A percentile compares a stretch with the other conserved stretches of the same genome.
These are phyloP conservation scores for Linanthus parryae DNA, from an alignment of 148 eudicot genomes.

Conservation along the genomic window DNA sequence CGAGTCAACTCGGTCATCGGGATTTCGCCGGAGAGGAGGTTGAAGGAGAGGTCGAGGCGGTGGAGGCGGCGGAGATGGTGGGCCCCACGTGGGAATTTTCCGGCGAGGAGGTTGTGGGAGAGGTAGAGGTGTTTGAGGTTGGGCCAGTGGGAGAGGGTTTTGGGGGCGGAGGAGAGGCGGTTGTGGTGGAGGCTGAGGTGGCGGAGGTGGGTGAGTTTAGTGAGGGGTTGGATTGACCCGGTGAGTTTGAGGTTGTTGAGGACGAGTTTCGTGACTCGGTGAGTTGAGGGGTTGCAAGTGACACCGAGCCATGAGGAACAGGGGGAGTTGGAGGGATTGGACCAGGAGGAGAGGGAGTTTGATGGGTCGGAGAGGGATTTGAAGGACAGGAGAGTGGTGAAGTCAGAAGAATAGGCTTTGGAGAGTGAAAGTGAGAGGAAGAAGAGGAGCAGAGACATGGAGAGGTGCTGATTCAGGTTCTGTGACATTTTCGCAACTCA, in stretches of 20 bases:
- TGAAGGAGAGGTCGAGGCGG: constrained; percentile 22
- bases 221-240: constrained; percentile 14
- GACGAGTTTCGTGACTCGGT: constrained; percentile 20
- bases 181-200: constrained; percentile 25
- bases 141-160: constrained; percentile 11
- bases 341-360: constrained; percentile 15
- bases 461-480: background rate
- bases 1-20: constrained; percentile 19
- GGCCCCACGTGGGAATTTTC: constrained; percentile 12
- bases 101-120: constrained; percentile 18
- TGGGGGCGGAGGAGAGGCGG: constrained; percentile 6
- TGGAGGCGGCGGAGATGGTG: constrained; percentile 13
- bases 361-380: constrained; percentile 14
- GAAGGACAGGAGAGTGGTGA: constrained; percentile 12
- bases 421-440: constrained; percentile 11
- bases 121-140: constrained; percentile 21
- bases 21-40: constrained; percentile 15
- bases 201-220: constrained; percentile 17
- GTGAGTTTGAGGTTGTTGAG: constrained; percentile 19
- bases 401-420: constrained; percentile 6
- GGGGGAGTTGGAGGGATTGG: constrained; percentile 8
- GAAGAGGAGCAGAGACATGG: background rate
- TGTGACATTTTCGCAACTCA: constrained; percentile 7
- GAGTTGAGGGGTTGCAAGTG: constrained; percentile 15
- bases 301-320: constrained; percentile 25